Base-by-base conservation (phyloP, 1,139 yeast genomes). In the Ogataea hybrid region DNA sequence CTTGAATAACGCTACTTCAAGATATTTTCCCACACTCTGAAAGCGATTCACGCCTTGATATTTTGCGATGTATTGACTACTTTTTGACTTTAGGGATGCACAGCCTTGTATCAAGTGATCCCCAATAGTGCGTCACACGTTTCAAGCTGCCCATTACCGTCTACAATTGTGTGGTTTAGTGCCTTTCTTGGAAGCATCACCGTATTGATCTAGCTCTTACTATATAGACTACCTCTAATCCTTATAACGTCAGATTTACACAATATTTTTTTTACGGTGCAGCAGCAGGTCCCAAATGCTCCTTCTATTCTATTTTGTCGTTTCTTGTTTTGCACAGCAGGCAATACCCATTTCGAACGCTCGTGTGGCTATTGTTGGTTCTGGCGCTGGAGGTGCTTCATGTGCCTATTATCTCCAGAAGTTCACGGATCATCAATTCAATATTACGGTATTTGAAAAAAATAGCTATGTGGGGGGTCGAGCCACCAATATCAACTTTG, bases 401-500 rank as follows among this genome's bases (percentile, higher is more conserved):
- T 62, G 69, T 15, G 69, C 77, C 2, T 67, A 67, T 44, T 61
- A 71, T 44, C 56, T 71, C 16, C 64, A 67, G 28, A 60, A 58
- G 29, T 67, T 50, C 46, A 59, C 70, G 5, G 35, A 42, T 23
- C 18, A 32, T 17, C 33, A 29, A 1, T 47, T 28, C 36, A 44
- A 47, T 20, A 45, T 54, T 29, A 53, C 55, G 0, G 28, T 49
- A 6, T 43, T 46, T 17, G 53, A 44, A 22, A 53, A 54, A 32
- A 54, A 67, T 27, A 84, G 85, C 1, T 85, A 83, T 61, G 72
- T 84, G 56, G 68, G 70, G 36, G 84, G 87, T 1, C 70, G 88
- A 53, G 88, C 95, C 11, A 78, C 90, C 3, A 67, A 69, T 32
- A 54, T 78, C 2, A 88, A 87, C 0, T 84, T 86, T 59, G 62